Base-by-base conservation (phyloP, 257 asterid species). In the Plectranthus barbatus region DNA sequence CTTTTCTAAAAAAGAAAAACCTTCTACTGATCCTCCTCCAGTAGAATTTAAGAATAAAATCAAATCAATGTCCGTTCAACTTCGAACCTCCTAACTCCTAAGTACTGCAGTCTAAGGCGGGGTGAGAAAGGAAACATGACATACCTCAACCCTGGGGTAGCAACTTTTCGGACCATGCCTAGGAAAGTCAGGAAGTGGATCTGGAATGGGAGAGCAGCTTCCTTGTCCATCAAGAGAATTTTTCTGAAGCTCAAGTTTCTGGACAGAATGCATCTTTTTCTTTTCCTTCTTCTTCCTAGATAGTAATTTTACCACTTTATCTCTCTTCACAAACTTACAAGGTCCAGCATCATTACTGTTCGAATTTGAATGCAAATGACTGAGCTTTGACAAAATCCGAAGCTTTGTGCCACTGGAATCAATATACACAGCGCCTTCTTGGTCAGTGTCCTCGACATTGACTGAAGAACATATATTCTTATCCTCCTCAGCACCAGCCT, bases 361-460 rank as follows among this genome's bases (percentile, higher is more conserved):
- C 5, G 78, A 66, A 55, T 45, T 70, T 9, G 70, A 65, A 15
- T 75, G 71, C 33, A 56, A 67, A 76, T 81, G 81, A 15, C 59
- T 63, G 29, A 79, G 73, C 81, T 83, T 88, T 2, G 98, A 91
- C 26, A 91, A 67, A 58, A 84, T 80, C 14, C 94, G 86, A 77
- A 91, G 73, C 80, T 91, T 91, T 10, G 89, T 81, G 55, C 98
- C 96, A 63, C 68, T 84, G 51, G 95, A 81, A 52, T 91, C 98
- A 4, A 88, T 67, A 53, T 91, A 88, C 17, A 91, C 97, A 47
- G 80, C 85, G 71, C 87, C 80, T 46, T 83, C 90, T 60, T 70
- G 76, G 62, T 67, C 71, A 63, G 46, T 51, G 23, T 79, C 84
- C 76, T 74, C 92, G 37, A 49, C 14, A 69, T 57, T 52, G 6